phyloP scores from a whole-genome alignment of 179 eudicot species.

The Beta lomatogona region DNA sequence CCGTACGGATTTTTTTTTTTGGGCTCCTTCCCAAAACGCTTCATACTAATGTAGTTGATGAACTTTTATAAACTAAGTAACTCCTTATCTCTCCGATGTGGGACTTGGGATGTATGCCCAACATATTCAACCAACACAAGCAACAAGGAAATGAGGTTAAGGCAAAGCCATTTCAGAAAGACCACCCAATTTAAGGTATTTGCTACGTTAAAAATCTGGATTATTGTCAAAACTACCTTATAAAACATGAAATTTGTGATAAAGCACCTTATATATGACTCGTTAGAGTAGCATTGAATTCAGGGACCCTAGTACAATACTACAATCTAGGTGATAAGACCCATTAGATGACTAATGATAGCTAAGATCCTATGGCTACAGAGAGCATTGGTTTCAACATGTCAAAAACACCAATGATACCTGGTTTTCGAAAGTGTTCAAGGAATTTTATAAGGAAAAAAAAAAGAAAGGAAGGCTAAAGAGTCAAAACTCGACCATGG shows the following conservation, averaged over 20 bases:
- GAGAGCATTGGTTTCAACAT: neutral
- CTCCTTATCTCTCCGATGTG: too few species aligned
- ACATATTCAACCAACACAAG: neutral
- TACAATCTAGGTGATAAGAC: neutral
- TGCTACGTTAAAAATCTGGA: too few species aligned
- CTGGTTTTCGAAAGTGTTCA: neutral
- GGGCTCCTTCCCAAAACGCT: too few species aligned
- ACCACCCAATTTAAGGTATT: neutral
- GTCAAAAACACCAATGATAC: neutral
- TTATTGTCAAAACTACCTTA: too few species aligned
- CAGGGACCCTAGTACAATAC: neutral
- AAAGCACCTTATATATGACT: too few species aligned
- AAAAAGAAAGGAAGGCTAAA: too few species aligned
- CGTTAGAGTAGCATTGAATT: too few species aligned
- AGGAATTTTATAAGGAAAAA: neutral
- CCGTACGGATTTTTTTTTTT: too few species aligned
- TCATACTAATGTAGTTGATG: too few species aligned
- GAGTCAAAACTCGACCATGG: constrained; percentile 41
- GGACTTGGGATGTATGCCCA: too few species aligned
- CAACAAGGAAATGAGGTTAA: neutral
- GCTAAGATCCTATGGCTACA: neutral
- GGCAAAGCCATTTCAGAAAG: neutral
- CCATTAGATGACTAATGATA: neutral
- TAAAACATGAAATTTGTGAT: too few species aligned
- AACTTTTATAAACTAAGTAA: too few species aligned